Percentiles rank a stretch among this genome's conserved stretches.
Conservation (phyloP, 331 rosid species). For the Pyrus hybrid region DNA sequence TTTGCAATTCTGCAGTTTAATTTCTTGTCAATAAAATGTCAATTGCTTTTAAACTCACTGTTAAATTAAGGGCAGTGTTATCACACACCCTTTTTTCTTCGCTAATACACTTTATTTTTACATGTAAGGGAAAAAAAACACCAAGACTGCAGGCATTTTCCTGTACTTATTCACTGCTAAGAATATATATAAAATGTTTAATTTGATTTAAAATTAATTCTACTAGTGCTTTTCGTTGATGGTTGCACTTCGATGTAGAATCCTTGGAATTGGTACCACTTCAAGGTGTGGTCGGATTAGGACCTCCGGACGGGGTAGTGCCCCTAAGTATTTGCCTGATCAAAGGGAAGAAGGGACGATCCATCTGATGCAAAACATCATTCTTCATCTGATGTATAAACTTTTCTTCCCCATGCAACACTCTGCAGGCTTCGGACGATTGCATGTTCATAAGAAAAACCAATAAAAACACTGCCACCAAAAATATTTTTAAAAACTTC, state of each 20-base stretch:
- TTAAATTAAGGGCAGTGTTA: background rate
- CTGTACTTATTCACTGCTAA: background rate
- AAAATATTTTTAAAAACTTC: background rate
- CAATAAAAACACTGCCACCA: background rate
- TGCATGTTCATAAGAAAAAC: slow-evolving; percentile 1
- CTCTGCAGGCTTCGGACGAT: slow-evolving; percentile 1
- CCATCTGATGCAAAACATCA: background rate
- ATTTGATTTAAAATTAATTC: too few relatives aligned
- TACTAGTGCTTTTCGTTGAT: background rate
- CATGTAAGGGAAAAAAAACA: background rate
- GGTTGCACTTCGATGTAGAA: background rate
- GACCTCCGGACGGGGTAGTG: background rate
- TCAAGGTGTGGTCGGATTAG: background rate
- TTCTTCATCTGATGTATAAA: background rate
- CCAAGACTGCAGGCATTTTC: background rate
- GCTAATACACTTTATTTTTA: too few relatives aligned
- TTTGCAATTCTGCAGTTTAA: background rate
- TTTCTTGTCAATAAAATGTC: background rate
- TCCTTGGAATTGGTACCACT: too few relatives aligned
- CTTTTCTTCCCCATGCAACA: background rate
- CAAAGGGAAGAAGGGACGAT: background rate
- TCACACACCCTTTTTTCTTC: background rate
- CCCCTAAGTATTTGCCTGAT: background rate
- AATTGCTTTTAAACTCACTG: background rate
- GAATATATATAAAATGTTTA: too few relatives aligned